Evolutionary conservation across 306 rosid species (phyloP).

Genomic region (Dalbergia cultrata): DNA sequence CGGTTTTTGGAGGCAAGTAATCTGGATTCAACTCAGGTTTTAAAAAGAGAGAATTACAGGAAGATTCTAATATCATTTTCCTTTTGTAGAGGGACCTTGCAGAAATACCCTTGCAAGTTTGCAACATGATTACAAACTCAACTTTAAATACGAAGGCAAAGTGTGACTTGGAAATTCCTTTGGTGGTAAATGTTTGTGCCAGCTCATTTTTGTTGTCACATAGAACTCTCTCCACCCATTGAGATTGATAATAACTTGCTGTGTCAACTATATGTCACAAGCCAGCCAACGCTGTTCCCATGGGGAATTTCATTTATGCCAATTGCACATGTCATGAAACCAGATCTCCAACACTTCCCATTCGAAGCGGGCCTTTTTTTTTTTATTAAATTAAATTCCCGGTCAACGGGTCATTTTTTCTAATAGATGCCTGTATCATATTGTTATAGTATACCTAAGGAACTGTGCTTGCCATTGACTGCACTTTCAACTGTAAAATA

Average conservation of each 20-base stretch:
- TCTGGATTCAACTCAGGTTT: constrained; percentile 36
- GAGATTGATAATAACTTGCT: constrained; percentile 24
- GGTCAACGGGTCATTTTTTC: background rate
- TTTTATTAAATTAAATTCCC: background rate
- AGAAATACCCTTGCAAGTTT: constrained; percentile 78
- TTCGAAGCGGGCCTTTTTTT: background rate
- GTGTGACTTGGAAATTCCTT: constrained; percentile 55
- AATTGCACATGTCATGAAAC: constrained; percentile 8
- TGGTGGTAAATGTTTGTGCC: constrained; percentile 36
- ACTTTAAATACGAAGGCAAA: constrained; percentile 85
- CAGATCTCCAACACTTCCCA: background rate
- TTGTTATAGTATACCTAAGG: background rate
- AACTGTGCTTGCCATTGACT: constrained; percentile 2
- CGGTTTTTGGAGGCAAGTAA: constrained; percentile 83
- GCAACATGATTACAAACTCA: constrained; percentile 75
- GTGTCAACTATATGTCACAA: background rate
- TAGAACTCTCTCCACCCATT: constrained; percentile 27
- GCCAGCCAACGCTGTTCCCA: constrained; percentile 22
- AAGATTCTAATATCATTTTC: constrained; percentile 34
- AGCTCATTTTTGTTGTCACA: constrained; percentile 33
- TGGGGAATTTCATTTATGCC: constrained; percentile 25
- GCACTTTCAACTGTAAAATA: background rate
- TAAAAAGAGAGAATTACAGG: background rate
- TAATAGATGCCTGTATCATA: background rate
- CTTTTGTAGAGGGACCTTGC: constrained; percentile 94